phyloP scores from a whole-genome alignment of 441 rosid genomes.

The Erodium trifolium region DNA sequence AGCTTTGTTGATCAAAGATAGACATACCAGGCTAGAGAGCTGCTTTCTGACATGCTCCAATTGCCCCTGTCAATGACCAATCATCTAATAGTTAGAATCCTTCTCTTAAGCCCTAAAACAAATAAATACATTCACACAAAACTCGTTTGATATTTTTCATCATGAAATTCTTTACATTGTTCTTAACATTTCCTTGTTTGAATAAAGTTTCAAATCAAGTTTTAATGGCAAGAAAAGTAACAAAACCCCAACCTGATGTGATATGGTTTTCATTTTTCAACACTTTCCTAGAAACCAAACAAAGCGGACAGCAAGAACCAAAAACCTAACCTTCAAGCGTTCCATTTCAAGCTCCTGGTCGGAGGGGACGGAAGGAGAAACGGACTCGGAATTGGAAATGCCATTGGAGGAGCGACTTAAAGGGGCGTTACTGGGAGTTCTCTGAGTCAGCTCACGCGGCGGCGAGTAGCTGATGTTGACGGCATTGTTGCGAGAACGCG shows the following conservation, averaged over 20 bases:
- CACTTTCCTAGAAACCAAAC: conserved; percentile 6
- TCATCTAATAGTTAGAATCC: not conserved
- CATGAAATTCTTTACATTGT: not conserved
- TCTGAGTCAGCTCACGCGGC: conserved; percentile 67
- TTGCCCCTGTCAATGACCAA: conserved; percentile 42
- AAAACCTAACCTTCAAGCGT: conserved; percentile 47
- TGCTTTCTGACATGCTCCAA: conserved; percentile 45
- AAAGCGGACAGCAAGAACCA: not conserved
- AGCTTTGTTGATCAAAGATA: not conserved
- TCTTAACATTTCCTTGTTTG: not conserved
- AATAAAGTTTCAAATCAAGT: not conserved
- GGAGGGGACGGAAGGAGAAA: conserved; percentile 8
- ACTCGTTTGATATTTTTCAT: not conserved
- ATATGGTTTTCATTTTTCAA: not conserved
- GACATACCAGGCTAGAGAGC: conserved; percentile 36
- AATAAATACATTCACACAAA: not conserved
- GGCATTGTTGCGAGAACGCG: conserved; percentile 16
- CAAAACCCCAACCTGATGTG: not conserved
- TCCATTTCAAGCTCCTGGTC: conserved; percentile 51
- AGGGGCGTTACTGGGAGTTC: conserved; percentile 18
- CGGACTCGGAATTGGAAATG: not conserved
- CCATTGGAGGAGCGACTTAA: not conserved
- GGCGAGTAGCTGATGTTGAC: conserved; percentile 45
- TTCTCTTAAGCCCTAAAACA: not conserved
- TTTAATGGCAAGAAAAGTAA: not conserved